Evolutionary conservation across 768 basidiomycete genomes (phyloP).

Genomic region (Postia placenta): DNA sequence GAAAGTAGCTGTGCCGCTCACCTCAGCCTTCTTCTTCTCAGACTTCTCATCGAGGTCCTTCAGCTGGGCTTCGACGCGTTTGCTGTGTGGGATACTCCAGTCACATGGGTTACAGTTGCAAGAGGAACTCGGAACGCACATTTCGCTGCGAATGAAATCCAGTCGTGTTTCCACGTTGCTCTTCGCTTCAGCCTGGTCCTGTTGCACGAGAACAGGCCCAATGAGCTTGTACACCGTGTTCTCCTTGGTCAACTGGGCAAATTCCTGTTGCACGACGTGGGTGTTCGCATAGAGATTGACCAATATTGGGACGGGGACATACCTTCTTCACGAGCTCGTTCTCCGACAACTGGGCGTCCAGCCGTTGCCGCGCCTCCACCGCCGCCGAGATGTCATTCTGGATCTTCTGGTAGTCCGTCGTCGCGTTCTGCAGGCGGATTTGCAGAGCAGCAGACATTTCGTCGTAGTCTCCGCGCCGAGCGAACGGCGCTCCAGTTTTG

Average conservation of each 20-base stretch:
- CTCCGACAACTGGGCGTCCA: constrained; percentile 89
- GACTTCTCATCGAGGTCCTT: constrained; percentile 71
- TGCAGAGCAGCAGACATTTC: constrained; percentile 29
- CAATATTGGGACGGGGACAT: constrained; percentile 3
- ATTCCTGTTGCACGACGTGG: constrained; percentile 57
- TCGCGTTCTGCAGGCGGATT: constrained; percentile 57
- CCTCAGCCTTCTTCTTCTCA: constrained; percentile 83
- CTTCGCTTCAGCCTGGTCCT: constrained; percentile 85
- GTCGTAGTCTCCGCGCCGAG: too few species aligned
- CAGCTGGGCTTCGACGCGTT: constrained; percentile 76
- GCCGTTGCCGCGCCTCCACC: constrained; percentile 76
- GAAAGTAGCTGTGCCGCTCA: constrained; percentile 22
- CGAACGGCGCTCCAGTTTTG: background rate
- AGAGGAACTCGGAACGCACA: constrained; percentile 38
- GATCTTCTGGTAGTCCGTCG: constrained; percentile 74
- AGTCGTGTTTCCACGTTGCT: constrained; percentile 84
- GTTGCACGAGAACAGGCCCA: constrained; percentile 85
- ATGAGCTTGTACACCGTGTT: constrained; percentile 88
- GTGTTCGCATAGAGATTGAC: too few species aligned
- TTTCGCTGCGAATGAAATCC: constrained; percentile 83
- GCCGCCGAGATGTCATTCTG: constrained; percentile 66
- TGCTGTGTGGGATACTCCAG: constrained; percentile 31
- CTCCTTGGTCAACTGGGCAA: constrained; percentile 60
- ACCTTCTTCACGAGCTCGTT: constrained; percentile 92
- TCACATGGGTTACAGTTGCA: constrained; percentile 7